Evolutionary conservation across 306 rosid species (phyloP).

Genomic region (Cajanus cajan): DNA sequence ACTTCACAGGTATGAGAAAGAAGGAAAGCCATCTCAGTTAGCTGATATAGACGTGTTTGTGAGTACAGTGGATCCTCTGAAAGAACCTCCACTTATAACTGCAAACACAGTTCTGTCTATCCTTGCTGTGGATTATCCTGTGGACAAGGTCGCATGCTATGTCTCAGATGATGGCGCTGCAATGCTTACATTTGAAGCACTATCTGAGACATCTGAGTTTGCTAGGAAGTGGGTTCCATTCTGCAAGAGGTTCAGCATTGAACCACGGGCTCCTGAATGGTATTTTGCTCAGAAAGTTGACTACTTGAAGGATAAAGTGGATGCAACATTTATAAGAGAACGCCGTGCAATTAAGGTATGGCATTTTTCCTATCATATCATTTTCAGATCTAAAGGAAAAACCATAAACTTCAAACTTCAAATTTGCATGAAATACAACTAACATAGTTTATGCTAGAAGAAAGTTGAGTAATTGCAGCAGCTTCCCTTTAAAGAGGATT

Average conservation of each 20-base stretch:
- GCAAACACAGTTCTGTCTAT: constrained; percentile 92
- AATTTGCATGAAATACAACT: neutral
- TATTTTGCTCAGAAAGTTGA: constrained; percentile 82
- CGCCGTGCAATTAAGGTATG: constrained; percentile 89
- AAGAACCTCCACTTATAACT: constrained; percentile 94
- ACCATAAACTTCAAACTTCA: neutral
- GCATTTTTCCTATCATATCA: neutral
- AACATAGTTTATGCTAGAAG: neutral
- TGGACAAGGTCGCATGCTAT: constrained; percentile 86
- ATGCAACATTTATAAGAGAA: constrained; percentile 69
- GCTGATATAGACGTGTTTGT: constrained; percentile 76
- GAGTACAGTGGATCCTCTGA: constrained; percentile 91
- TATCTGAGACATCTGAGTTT: constrained; percentile 91
- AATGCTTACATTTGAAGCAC: constrained; percentile 95
- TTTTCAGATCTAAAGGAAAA: constrained; percentile 7
- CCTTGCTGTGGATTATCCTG: constrained; percentile 89
- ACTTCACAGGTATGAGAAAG: constrained; percentile 74
- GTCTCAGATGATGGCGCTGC: constrained; percentile 98
- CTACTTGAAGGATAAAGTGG: constrained; percentile 77
- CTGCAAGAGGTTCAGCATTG: constrained; percentile 75
- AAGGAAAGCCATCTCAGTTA: constrained; percentile 82
- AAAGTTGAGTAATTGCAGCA: neutral
- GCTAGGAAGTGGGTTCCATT: constrained; percentile 97
- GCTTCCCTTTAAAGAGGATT: neutral
- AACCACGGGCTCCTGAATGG: constrained; percentile 96